Base-by-base conservation (phyloP, 2,329 filamentous ascomycete genomes). In the Cordyceps militaris region DNA sequence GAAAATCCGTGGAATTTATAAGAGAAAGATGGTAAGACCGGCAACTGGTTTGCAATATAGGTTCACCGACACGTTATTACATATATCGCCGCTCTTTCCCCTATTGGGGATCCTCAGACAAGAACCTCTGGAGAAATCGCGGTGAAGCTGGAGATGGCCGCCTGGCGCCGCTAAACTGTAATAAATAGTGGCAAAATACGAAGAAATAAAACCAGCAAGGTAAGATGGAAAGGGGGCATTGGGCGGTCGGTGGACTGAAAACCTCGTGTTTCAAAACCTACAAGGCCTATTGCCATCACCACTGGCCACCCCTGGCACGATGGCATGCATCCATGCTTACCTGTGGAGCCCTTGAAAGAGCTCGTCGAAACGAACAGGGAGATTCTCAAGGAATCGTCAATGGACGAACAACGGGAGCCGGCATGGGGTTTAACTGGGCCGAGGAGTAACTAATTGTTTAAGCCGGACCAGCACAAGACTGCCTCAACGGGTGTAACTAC, bases 251-350 rank as follows among this genome's bases (percentile, higher is more conserved):
- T 24, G 11, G 26, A n/a, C 19, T 13, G 13, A 40, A 9, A 52
- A 54, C 24, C 50, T 54, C 50, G 50, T 53, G 50, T 53, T 53
- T 53, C 50, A 26, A 54, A 54, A 54, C 23, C n/a, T 28, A 23
- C 50, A 54, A 32, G 50, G 50, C 19, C 8, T 8, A 3, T n/a
- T 21, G 16, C 21, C n/a, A n/a, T n/a, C n/a, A n/a, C n/a, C n/a
- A 34, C 10, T 13, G 14, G 32, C 30, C 30, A 13, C 3, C 32
- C 34, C 34, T 4, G 14, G 14, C 34, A 36, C 34, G 14, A 11
- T 14, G 32, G 34, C n/a, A n/a, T 1, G 30, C 19, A 43, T 19
- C 48, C 19, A 43, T 19, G 30, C 8, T 24, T 34, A 19, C n/a
- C 38, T 44, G 51, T 54, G 51, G 51, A 54, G 36, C 51, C 50